These are phyloP conservation scores for Taphrina populina DNA, from an alignment of 1,139 yeast species.

Conservation along the genomic window DNA sequence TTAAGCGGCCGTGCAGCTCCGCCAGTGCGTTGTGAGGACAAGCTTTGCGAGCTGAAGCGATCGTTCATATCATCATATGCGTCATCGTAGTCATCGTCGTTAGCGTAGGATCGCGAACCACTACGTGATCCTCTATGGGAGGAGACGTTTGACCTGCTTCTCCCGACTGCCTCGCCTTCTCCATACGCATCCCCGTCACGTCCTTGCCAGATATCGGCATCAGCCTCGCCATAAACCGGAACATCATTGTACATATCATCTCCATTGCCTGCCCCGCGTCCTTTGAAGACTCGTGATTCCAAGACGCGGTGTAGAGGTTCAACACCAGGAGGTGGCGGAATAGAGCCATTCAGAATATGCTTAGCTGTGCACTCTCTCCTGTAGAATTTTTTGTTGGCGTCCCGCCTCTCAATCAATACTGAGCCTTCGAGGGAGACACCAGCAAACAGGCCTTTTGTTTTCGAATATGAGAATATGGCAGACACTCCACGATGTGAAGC, in stretches of 20 bases:
- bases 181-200: conserved; percentile 37
- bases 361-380: conserved; percentile 85
- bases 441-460: conserved; percentile 94
- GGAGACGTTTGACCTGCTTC: conserved; percentile 38
- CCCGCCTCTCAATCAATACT: conserved; percentile 90
- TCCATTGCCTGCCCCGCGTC: conserved; percentile 56
- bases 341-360: conserved; percentile 75
- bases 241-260: conserved; percentile 70
- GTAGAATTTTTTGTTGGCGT: conserved; percentile 91
- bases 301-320: conserved; percentile 83
- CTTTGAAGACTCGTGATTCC: conserved; percentile 75
- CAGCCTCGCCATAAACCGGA: conserved; percentile 52
- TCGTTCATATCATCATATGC: conserved; percentile 43
- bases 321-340: conserved; percentile 90
- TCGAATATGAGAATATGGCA: conserved; percentile 89
- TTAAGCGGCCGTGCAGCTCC: conserved; percentile 24
- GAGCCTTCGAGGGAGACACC: conserved; percentile 97
- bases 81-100: conserved; percentile 50
- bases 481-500: conserved; percentile 87
- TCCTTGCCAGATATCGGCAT: conserved; percentile 41
- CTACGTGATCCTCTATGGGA: too few relatives aligned
- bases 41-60: conserved; percentile 31
- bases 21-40: conserved; percentile 33
- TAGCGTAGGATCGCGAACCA: conserved; percentile 45
- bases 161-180: conserved; percentile 37